Evolutionary conservation across 2,329 filamentous ascomycete genomes (phyloP).

Genomic region (Alternaria postmessia): DNA sequence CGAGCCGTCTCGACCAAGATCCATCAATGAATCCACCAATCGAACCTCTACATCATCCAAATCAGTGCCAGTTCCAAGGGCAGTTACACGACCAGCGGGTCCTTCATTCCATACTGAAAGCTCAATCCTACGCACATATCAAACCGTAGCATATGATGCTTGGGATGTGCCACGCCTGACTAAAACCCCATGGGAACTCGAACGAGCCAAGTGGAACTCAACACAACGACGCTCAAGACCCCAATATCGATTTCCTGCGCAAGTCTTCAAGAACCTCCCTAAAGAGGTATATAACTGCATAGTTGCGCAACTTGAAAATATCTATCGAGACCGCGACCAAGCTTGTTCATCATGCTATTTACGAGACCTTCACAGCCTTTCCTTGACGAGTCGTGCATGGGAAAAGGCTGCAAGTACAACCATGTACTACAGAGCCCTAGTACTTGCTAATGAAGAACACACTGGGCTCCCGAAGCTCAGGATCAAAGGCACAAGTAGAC

Average conservation of each 20-base stretch:
- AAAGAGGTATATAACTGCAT: conserved; percentile 65
- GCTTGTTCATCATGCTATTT: conserved; percentile 64
- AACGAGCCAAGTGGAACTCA: conserved; percentile 43
- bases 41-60: conserved; percentile 8
- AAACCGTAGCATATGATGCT: conserved; percentile 4
- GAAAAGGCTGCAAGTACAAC: conserved; percentile 59
- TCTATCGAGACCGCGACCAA: conserved; percentile 49
- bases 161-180: conserved; percentile 35
- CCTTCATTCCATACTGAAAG: conserved; percentile 1
- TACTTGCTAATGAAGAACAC: conserved; percentile 56
- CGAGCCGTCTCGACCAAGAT: conserved; percentile 19
- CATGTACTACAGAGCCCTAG: conserved; percentile 61
- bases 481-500: conserved; percentile 58
- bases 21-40: not conserved
- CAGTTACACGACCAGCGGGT: conserved; percentile 2
- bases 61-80: conserved; percentile 9
- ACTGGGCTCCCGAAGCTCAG: conserved; percentile 49
- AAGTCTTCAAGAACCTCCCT: conserved; percentile 59
- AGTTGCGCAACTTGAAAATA: conserved; percentile 57
- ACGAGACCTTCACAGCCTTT: conserved; percentile 62
- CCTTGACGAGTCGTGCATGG: conserved; percentile 65
- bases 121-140: not conserved
- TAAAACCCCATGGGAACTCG: conserved; percentile 51
- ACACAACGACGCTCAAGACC: conserved; percentile 38
- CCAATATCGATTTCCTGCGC: conserved; percentile 30